phyloP scores from a whole-genome alignment of 305 asterid genomes.

The Fraxinus angustifolia region DNA sequence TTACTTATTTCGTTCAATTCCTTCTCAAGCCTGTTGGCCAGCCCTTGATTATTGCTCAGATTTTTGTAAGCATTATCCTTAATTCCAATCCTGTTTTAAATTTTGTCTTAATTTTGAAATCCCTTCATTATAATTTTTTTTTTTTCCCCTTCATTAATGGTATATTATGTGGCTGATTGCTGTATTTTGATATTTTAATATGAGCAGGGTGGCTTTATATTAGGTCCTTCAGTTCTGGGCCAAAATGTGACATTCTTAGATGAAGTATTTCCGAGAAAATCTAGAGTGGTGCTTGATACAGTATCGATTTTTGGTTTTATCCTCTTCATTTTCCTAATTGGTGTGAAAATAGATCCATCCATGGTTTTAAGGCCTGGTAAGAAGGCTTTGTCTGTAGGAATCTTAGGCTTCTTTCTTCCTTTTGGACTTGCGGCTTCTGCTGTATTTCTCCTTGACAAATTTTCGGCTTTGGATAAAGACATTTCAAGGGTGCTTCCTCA shows the following conservation, averaged over 20 bases:
- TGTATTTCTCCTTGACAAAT: conserved; percentile 39
- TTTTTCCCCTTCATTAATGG: neutral
- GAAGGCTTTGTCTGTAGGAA: conserved; percentile 54
- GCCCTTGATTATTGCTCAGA: conserved; percentile 61
- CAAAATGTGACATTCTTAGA: conserved; percentile 30
- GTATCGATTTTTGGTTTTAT: conserved; percentile 53
- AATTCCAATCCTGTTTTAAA: neutral
- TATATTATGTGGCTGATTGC: neutral
- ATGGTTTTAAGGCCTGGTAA: conserved; percentile 50
- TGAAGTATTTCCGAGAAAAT: conserved; percentile 41
- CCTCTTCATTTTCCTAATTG: conserved; percentile 53
- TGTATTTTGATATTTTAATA: conserved; percentile 26
- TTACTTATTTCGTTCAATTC: conserved; percentile 43
- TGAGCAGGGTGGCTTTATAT: conserved; percentile 59
- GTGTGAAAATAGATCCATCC: conserved; percentile 57
- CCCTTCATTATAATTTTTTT: neutral
- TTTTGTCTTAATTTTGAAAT: neutral
- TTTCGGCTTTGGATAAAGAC: conserved; percentile 39
- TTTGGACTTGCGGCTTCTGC: conserved; percentile 42
- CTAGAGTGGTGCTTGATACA: conserved; percentile 52
- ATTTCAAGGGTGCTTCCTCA: conserved; percentile 37
- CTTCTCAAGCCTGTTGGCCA: conserved; percentile 59
- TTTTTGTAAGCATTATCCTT: conserved; percentile 42
- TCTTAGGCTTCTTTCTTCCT: conserved; percentile 48
- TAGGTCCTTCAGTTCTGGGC: conserved; percentile 62